Evolutionary conservation across 1,139 yeast species (phyloP).

Genomic region (Saccharomycopsis hybrid): DNA sequence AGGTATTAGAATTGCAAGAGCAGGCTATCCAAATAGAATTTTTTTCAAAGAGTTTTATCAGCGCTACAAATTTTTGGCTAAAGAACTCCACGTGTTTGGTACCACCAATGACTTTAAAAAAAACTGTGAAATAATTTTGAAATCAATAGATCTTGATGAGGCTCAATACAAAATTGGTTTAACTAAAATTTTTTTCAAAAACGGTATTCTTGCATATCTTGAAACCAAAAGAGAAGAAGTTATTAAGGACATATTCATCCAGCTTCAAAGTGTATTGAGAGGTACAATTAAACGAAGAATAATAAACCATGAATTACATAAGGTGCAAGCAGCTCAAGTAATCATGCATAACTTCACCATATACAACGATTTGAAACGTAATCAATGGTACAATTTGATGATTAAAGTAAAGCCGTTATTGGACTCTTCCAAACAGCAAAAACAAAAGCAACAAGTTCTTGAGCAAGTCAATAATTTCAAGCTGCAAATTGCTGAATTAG

Average conservation of each 20-base stretch:
- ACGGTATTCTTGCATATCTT: slow-evolving; percentile 85
- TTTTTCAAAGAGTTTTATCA: slow-evolving; percentile 73
- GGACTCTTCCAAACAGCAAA: slow-evolving; percentile 55
- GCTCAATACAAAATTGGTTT: slow-evolving; percentile 66
- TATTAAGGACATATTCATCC: slow-evolving; percentile 49
- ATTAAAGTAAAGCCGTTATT: slow-evolving; percentile 71
- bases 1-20: slow-evolving; percentile 94
- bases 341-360: slow-evolving; percentile 56
- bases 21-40: slow-evolving; percentile 93
- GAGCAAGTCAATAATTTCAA: slow-evolving; percentile 56
- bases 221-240: slow-evolving; percentile 72
- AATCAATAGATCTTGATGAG: slow-evolving; percentile 52
- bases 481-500: slow-evolving; percentile 29
- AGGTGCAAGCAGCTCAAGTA: slow-evolving; percentile 66
- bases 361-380: slow-evolving; percentile 46
- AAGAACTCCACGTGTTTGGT: slow-evolving; percentile 33
- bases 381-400: slow-evolving; percentile 80
- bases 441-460: slow-evolving; percentile 44
- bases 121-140: slow-evolving; percentile 63
- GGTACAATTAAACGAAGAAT: slow-evolving; percentile 56
- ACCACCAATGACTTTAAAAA: slow-evolving; percentile 42
- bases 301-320: slow-evolving; percentile 46
- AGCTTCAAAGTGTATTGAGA: slow-evolving; percentile 61
- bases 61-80: slow-evolving; percentile 61
- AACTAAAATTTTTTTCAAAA: slow-evolving; percentile 86